Conservation (phyloP, 768 basidiomycete species). For the Kwoniella mangroviensis region DNA sequence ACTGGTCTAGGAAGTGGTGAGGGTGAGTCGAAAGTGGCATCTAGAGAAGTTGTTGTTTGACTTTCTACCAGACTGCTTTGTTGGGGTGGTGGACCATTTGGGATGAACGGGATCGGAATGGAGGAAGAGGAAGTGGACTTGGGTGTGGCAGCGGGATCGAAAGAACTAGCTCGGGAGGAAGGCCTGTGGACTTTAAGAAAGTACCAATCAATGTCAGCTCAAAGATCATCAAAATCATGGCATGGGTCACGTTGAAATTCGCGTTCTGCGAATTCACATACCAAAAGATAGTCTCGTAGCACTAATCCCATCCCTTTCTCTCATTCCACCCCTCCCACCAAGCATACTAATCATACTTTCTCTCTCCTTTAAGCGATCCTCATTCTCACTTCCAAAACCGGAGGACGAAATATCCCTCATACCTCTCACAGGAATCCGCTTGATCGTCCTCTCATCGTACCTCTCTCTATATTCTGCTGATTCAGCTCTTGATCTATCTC, state of each 20-base stretch:
- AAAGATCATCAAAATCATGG: not conserved
- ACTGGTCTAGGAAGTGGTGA: conserved; percentile 15
- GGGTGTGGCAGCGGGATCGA: conserved; percentile 22
- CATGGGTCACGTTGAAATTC: not conserved
- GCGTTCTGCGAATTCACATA: not conserved
- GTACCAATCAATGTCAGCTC: not conserved
- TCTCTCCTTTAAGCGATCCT: not conserved
- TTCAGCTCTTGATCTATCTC: conserved; percentile 5
- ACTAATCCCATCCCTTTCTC: not conserved
- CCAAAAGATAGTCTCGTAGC: not conserved
- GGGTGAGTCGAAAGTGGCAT: conserved; percentile 22
- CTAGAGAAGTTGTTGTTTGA: conserved; percentile 6
- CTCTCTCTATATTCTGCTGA: conserved; percentile 5
- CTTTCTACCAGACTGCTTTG: not conserved
- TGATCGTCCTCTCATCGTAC: conserved; percentile 23
- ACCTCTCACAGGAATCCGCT: conserved; percentile 7
- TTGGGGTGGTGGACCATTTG: conserved; percentile 1
- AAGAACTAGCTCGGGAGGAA: conserved; percentile 12
- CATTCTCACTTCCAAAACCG: not conserved
- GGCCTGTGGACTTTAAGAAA: conserved; percentile 9
- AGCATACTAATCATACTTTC: conserved; percentile 7
- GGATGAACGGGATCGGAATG: conserved; percentile 9
- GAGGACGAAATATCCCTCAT: conserved; percentile 1
- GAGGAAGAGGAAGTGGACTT: conserved; percentile 11
- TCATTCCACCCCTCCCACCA: not conserved